Conservation (phyloP, 805 yeast species). For the Candida broadrunensis region DNA sequence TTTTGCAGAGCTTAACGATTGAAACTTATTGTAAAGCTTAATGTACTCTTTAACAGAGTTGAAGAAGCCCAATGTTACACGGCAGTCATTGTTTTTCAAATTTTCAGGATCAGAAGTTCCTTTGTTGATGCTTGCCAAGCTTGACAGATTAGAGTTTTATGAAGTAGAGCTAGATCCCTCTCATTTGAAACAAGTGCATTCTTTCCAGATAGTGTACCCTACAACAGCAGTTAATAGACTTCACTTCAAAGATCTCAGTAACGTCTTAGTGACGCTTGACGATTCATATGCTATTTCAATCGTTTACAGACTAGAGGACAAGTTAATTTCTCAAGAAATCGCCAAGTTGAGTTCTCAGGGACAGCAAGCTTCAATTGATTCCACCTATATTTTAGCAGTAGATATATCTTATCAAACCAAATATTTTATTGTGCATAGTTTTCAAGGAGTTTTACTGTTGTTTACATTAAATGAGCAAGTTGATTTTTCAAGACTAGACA, state of each 20-base stretch:
- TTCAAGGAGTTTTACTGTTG: conserved; percentile 10
- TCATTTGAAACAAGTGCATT: neutral
- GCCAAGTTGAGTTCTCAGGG: conserved; percentile 11
- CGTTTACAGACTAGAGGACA: neutral
- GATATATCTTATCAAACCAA: conserved; percentile 1
- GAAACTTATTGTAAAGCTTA: no score
- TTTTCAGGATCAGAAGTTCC: conserved; percentile 4
- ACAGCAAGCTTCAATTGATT: conserved; percentile 17
- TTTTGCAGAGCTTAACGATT: no score
- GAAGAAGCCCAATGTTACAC: conserved; percentile 11
- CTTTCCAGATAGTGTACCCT: neutral
- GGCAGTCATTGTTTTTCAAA: conserved; percentile 10
- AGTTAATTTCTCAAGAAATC: conserved; percentile 1
- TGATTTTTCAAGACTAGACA: neutral
- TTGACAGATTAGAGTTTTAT: conserved; percentile 13
- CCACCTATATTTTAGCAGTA: conserved; percentile 10
- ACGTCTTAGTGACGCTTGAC: neutral
- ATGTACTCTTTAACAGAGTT: conserved; percentile 12
- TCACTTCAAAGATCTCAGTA: neutral
- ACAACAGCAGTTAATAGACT: neutral
- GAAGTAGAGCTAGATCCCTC: neutral
- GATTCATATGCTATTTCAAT: neutral
- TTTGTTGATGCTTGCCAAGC: conserved; percentile 10
- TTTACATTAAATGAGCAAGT: conserved; percentile 1
- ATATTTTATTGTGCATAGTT: conserved; percentile 14